Conservation (phyloP, 305 asterid genomes). For the Withania somnifera region DNA sequence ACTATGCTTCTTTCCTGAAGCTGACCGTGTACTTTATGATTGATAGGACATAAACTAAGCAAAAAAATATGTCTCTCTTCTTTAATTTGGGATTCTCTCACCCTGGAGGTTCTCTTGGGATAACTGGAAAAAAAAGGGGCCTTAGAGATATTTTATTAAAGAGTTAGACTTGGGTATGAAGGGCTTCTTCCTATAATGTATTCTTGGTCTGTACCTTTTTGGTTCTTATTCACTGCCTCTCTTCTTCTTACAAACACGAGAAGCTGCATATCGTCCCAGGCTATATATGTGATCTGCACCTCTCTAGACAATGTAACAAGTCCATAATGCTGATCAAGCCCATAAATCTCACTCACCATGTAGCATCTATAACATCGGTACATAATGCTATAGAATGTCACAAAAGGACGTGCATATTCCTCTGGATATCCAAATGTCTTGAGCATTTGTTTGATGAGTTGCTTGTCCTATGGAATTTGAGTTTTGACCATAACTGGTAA, state of each 20-base stretch:
- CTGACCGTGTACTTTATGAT: neutral
- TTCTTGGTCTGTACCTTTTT: neutral
- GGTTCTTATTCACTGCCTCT: neutral
- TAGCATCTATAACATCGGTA: too few species aligned
- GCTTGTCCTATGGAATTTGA: neutral
- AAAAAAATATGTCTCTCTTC: neutral
- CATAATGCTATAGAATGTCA: neutral
- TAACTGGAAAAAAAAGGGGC: neutral
- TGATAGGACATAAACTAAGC: neutral
- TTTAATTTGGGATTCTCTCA: neutral
- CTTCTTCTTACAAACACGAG: neutral
- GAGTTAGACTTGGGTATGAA: neutral
- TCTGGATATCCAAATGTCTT: neutral
- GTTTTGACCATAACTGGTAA: neutral
- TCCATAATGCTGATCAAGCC: neutral
- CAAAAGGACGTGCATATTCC: neutral
- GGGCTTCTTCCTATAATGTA: neutral
- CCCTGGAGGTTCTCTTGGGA: neutral
- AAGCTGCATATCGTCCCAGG: neutral
- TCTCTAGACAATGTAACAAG: neutral
- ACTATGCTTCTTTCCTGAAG: neutral
- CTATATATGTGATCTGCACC: neutral
- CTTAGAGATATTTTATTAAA: neutral
- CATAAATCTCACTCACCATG: too few species aligned
- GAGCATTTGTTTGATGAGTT: neutral